phyloP scores from a whole-genome alignment of 352 stramenopile genomes.

The Phytophthora megakarya region DNA sequence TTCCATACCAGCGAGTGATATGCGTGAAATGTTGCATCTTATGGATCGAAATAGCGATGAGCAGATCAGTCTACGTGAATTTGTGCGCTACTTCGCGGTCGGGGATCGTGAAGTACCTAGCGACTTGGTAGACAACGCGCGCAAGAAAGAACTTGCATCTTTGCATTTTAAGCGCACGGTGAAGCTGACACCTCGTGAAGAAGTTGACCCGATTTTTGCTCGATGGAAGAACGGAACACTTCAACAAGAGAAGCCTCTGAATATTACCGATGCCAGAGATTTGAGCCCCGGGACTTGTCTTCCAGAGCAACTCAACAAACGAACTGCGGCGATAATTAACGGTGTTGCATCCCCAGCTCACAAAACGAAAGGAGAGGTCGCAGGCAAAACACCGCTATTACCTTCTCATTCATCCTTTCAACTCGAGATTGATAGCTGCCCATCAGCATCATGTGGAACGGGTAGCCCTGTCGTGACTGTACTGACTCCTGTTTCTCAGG shows the following conservation, averaged over 20 bases:
- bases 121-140: constrained; percentile 64
- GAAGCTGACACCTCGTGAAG: constrained; percentile 52
- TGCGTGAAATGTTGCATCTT: constrained; percentile 76
- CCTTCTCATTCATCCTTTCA: constrained; percentile 36
- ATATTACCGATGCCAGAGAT: constrained; percentile 12
- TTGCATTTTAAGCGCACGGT: constrained; percentile 60
- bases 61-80: constrained; percentile 81
- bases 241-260: constrained; percentile 1
- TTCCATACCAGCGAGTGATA: constrained; percentile 51
- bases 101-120: constrained; percentile 62
- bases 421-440: constrained; percentile 29
- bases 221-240: constrained; percentile 4
- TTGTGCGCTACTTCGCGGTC: constrained; percentile 81
- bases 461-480: constrained; percentile 31
- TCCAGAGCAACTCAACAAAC: constrained; percentile 55
- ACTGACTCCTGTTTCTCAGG: constrained; percentile 44
- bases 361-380: neutral
- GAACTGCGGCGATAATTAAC: constrained; percentile 43
- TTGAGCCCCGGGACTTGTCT: constrained; percentile 37
- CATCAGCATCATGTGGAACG: constrained; percentile 17
- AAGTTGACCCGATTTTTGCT: constrained; percentile 45
- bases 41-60: constrained; percentile 76
- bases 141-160: constrained; percentile 60
- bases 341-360: neutral
- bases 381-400: constrained; percentile 12